Evolutionary conservation across 805 yeast genomes (phyloP).

Genomic region (Candida peoriensis): DNA sequence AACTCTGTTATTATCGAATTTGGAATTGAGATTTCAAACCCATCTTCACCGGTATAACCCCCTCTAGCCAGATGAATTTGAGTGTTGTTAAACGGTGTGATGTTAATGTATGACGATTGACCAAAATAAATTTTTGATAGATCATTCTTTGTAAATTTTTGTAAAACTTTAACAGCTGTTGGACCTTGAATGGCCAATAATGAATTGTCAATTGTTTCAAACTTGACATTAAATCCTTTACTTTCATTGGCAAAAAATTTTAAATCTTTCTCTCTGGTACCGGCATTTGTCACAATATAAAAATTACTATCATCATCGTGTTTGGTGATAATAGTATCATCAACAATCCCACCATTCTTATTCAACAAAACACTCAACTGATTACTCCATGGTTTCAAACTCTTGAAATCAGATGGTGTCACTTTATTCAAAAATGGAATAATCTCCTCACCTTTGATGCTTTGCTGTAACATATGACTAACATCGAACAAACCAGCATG

Average conservation of each 20-base stretch:
- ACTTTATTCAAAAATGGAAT: conserved; percentile 64
- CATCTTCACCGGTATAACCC: conserved; percentile 98
- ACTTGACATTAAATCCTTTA: conserved; percentile 27
- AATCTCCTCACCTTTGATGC: conserved; percentile 63
- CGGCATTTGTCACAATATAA: conserved; percentile 94
- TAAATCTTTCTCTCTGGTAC: conserved; percentile 80
- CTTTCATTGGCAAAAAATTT: conserved; percentile 55
- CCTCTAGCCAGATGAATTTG: conserved; percentile 83
- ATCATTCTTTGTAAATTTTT: conserved; percentile 55
- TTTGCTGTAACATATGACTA: conserved; percentile 95
- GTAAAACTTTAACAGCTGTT: conserved; percentile 60
- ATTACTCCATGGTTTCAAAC: conserved; percentile 51
- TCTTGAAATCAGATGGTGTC: conserved; percentile 82
- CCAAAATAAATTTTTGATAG: conserved; percentile 72
- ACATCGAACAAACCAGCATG: conserved; percentile 93
- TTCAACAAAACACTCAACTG: conserved; percentile 76
- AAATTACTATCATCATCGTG: conserved; percentile 56
- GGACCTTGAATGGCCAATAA: conserved; percentile 95
- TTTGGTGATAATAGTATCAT: conserved; percentile 87
- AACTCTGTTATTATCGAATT: conserved; percentile 53
- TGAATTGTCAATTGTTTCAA: conserved; percentile 59
- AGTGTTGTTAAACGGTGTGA: conserved; percentile 30
- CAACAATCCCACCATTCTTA: conserved; percentile 81
- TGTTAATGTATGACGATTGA: conserved; percentile 31
- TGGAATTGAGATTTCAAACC: conserved; percentile 86